Evolutionary conservation across 495 filamentous ascomycete genomes (phyloP).

Genomic region (Daldinia caldariorum): DNA sequence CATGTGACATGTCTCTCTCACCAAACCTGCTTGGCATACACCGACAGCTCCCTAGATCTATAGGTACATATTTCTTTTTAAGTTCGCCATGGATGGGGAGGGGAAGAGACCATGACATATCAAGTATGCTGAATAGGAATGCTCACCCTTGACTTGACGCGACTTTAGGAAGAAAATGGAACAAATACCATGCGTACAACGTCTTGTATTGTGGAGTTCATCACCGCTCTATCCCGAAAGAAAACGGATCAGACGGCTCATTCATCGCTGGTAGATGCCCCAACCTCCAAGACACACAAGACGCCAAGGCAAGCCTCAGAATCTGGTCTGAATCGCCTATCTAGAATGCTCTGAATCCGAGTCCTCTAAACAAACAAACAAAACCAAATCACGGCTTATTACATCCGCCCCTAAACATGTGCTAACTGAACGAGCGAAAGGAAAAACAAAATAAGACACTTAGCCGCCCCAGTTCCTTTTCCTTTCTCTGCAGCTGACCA

Average conservation of each 20-base stretch:
- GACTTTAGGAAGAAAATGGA: neutral
- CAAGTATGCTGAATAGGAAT: neutral
- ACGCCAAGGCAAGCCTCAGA: conserved; percentile 18
- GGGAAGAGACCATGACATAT: neutral
- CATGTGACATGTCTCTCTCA: neutral
- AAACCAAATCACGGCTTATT: conserved; percentile 26
- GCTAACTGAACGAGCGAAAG: conserved; percentile 16
- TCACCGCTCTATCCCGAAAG: conserved; percentile 13
- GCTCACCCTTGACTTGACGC: neutral
- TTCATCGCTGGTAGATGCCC: conserved; percentile 20
- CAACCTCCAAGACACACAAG: conserved; percentile 22
- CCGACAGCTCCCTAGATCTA: neutral
- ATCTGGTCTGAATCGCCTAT: conserved; percentile 21
- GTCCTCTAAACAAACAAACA: conserved; percentile 27
- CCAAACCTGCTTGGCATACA: neutral
- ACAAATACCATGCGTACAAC: conserved; percentile 7
- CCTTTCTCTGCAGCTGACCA: conserved; percentile 32
- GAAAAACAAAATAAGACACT: conserved; percentile 17
- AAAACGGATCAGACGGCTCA: conserved; percentile 3
- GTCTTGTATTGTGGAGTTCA: conserved; percentile 25
- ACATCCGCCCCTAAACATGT: conserved; percentile 25
- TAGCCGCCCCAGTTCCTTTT: conserved; percentile 26
- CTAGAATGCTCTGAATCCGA: conserved; percentile 25
- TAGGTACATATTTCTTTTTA: neutral
- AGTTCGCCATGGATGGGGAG: neutral